phyloP scores from a whole-genome alignment of 108 stramenopile species.

The Mediolabrus comicus region DNA sequence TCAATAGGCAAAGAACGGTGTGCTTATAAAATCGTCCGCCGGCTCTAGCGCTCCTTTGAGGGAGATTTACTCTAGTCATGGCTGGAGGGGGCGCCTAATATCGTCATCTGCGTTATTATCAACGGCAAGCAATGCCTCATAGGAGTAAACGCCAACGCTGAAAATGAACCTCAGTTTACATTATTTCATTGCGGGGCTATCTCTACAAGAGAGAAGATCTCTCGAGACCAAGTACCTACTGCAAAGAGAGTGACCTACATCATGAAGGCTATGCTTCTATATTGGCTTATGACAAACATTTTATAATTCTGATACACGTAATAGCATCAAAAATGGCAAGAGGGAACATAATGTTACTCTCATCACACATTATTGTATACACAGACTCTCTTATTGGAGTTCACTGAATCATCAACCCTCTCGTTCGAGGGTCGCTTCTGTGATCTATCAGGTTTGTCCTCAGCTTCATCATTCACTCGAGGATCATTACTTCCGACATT shows the following conservation, averaged over 20 bases:
- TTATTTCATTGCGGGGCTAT: no score
- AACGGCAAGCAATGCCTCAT: no score
- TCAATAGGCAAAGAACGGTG: not conserved
- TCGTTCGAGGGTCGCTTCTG: not conserved
- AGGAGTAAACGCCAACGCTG: no score
- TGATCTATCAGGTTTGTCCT: not conserved
- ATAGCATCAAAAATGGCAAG: not conserved
- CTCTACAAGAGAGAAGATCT: no score
- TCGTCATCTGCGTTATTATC: not conserved
- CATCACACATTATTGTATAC: not conserved
- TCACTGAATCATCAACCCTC: not conserved
- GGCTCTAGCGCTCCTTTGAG: not conserved
- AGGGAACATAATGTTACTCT: not conserved
- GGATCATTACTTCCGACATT: not conserved
- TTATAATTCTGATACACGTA: not conserved
- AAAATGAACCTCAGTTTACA: no score
- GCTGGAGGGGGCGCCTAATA: no score
- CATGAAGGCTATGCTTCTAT: no score
- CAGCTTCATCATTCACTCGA: not conserved
- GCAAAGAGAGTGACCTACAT: no score
- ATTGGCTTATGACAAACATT: not conserved
- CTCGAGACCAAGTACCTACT: no score
- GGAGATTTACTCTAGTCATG: not conserved
- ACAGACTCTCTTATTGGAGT: not conserved
- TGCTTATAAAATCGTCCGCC: not conserved